Conservation (phyloP, 2,329 filamentous ascomycete species). For the Gaeumannomyces tritici region DNA sequence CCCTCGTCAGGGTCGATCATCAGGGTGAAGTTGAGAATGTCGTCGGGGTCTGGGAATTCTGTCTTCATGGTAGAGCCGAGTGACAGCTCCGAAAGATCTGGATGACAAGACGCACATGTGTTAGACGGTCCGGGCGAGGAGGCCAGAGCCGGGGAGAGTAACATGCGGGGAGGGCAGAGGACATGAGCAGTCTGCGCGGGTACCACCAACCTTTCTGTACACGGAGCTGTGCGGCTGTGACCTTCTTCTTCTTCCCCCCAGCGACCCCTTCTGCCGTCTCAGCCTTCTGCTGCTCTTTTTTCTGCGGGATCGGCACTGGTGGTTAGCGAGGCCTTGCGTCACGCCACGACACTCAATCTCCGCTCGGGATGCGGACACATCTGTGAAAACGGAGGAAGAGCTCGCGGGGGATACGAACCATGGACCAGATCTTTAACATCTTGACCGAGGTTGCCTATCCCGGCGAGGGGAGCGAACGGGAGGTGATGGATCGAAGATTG, state of each 20-base stretch:
- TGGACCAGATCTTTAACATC: constrained; percentile 99
- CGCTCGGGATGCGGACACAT: neutral
- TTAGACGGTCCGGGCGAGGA: too few species aligned
- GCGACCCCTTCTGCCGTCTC: constrained; percentile 67
- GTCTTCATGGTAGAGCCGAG: constrained; percentile 74
- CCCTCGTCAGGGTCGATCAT: constrained; percentile 79
- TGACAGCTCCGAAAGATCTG: constrained; percentile 74
- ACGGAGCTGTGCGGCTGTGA: constrained; percentile 88
- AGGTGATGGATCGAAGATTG: neutral
- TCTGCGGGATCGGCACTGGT: constrained; percentile 40
- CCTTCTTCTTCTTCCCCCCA: constrained; percentile 89
- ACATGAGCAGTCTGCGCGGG: neutral
- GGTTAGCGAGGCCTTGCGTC: neutral
- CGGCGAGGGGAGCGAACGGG: neutral
- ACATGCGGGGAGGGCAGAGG: neutral
- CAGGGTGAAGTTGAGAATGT: constrained; percentile 76
- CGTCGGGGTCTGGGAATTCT: constrained; percentile 71
- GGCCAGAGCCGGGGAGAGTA: too few species aligned
- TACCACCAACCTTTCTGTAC: constrained; percentile 74
- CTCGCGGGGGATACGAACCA: constrained; percentile 47
- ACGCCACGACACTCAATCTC: neutral
- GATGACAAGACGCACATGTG: neutral
- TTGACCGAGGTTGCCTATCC: constrained; percentile 27
- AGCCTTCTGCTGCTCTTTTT: constrained; percentile 94
- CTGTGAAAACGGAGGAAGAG: too few species aligned